These are phyloP conservation scores for Chionographis japonica DNA, from an alignment of 106 monocot species.

Conservation along the genomic window DNA sequence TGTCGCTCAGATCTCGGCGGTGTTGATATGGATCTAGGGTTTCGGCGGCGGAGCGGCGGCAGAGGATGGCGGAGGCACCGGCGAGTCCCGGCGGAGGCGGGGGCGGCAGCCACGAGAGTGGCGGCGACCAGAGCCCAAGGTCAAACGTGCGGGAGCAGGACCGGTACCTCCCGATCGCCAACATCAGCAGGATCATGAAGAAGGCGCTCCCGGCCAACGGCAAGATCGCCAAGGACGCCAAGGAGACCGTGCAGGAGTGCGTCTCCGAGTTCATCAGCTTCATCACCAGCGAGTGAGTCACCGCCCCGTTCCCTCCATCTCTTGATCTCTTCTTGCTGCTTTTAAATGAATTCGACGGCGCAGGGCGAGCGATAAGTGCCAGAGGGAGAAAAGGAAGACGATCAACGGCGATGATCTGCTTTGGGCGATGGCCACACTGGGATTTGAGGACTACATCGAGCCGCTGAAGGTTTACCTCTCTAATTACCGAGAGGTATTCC, in stretches of 20 bases:
- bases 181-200: conserved; percentile 68
- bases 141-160: conserved; percentile 49
- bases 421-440: conserved; percentile 58
- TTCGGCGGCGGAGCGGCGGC: neutral
- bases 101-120: conserved; percentile 19
- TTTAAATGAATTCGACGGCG: neutral
- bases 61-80: conserved; percentile 26
- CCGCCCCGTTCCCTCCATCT: neutral
- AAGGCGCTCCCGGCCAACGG: conserved; percentile 60
- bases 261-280: conserved; percentile 70
- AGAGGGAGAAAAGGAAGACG: conserved; percentile 68
- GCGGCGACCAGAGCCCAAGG: conserved; percentile 21
- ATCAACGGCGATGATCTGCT: conserved; percentile 65
- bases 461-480: conserved; percentile 56
- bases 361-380: conserved; percentile 66
- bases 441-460: conserved; percentile 65
- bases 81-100: conserved; percentile 29
- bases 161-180: conserved; percentile 52
- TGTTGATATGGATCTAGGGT: conserved; percentile 17
- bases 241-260: conserved; percentile 63
- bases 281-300: conserved; percentile 56
- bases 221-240: conserved; percentile 68
- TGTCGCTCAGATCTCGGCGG: neutral
- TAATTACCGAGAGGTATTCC: conserved; percentile 52
- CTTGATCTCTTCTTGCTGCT: neutral